These are phyloP conservation scores for Aspergillus brasiliensis DNA, from an alignment of 2,329 filamentous ascomycete species.

Conservation along the genomic window DNA sequence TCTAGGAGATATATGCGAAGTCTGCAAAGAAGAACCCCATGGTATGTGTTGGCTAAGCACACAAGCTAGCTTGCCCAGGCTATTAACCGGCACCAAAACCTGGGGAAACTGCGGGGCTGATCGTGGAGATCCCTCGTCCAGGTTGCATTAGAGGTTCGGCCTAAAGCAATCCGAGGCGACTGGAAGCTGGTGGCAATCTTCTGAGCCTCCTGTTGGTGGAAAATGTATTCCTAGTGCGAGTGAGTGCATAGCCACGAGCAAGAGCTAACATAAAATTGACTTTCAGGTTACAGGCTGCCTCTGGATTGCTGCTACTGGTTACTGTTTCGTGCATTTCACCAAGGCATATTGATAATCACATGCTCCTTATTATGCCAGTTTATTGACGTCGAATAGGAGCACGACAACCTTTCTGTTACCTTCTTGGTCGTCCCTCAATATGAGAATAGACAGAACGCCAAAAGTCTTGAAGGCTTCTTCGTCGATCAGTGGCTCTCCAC, in stretches of 20 bases:
- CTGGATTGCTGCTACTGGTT: not conserved
- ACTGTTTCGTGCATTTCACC: not conserved
- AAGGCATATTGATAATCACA: not conserved
- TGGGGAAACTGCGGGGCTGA: not conserved
- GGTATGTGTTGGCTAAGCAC: not conserved
- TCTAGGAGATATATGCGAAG: not conserved
- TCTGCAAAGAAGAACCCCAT: not conserved
- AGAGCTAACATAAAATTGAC: not conserved
- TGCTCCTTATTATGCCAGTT: not conserved
- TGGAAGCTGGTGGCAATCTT: not conserved
- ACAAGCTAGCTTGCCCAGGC: not conserved
- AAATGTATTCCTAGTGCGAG: not conserved
- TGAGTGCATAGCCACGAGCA: not conserved
- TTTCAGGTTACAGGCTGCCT: not conserved
- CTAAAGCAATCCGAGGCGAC: not conserved
- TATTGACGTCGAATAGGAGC: not conserved
- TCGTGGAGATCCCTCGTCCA: not conserved
- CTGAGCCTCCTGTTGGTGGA: not conserved
- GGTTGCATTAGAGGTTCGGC: not conserved
- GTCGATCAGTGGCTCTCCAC: slow-evolving; percentile 2
- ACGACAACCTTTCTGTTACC: not conserved
- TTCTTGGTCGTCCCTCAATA: not conserved
- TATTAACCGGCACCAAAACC: not conserved
- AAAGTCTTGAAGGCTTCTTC: not conserved
- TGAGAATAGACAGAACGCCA: not conserved